Evolutionary conservation across 2,329 filamentous ascomycete genomes (phyloP).

Genomic region (Davidsoniella eucalypti): DNA sequence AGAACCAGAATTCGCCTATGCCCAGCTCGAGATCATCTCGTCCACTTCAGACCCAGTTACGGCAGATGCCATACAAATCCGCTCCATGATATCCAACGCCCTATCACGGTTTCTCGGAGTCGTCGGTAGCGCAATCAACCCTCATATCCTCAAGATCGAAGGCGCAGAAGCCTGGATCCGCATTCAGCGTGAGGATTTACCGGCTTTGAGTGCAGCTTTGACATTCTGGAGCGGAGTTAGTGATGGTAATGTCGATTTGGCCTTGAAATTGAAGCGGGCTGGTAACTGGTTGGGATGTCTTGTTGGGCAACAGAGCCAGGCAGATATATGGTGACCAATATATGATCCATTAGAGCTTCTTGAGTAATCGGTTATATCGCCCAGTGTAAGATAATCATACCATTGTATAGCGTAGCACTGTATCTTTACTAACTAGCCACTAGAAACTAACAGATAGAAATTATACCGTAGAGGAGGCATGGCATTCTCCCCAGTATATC

Average conservation of each 20-base stretch:
- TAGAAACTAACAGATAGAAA: too few relatives aligned
- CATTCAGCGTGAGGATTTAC: constrained; percentile 43
- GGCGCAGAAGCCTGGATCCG: constrained; percentile 45
- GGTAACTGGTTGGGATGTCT: constrained; percentile 49
- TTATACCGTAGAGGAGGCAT: neutral
- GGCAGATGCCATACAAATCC: constrained; percentile 46
- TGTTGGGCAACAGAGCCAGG: constrained; percentile 30
- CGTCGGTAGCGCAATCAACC: constrained; percentile 46
- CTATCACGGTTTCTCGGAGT: constrained; percentile 54
- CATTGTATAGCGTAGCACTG: too few relatives aligned
- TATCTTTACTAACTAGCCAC: too few relatives aligned
- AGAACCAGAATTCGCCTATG: constrained; percentile 38
- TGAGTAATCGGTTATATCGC: too few relatives aligned
- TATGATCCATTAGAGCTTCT: too few relatives aligned
- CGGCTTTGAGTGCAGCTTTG: constrained; percentile 44
- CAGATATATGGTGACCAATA: constrained; percentile 27
- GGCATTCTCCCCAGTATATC: neutral
- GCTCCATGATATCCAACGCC: constrained; percentile 45
- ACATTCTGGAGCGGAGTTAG: constrained; percentile 43
- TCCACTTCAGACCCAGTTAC: constrained; percentile 11
- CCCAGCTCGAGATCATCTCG: constrained; percentile 31
- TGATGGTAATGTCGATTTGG: constrained; percentile 27
- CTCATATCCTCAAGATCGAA: constrained; percentile 53
- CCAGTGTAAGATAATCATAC: too few relatives aligned
- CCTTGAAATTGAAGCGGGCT: constrained; percentile 38